Percentiles rank a stretch among this genome's conserved stretches.
Evolutionary conservation across 495 filamentous ascomycete species (phyloP).

Genomic region (Hypoxylon crocopeplum): DNA sequence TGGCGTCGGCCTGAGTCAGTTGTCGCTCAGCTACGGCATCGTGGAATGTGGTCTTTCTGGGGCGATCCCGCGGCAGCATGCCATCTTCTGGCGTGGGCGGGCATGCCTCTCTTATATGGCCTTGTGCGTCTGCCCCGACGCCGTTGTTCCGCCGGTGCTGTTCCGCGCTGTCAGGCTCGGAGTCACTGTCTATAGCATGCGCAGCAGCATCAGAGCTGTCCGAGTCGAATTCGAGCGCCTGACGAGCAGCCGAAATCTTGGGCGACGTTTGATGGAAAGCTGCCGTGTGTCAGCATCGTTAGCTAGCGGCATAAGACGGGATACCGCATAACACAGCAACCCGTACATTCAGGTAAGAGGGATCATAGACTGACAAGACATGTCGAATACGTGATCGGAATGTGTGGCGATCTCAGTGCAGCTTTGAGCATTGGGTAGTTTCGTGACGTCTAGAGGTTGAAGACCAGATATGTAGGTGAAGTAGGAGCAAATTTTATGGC

Average conservation of each 20-base stretch:
- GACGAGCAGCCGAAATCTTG: conserved; percentile 22
- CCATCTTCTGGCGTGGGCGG: conserved; percentile 52
- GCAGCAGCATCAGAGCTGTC: conserved; percentile 34
- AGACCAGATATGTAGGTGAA: not conserved
- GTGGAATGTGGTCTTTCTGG: conserved; percentile 81
- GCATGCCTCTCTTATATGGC: conserved; percentile 11
- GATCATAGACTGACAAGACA: conserved; percentile 30
- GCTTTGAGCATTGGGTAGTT: not conserved
- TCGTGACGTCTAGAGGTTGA: not conserved
- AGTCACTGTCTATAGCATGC: conserved; percentile 32
- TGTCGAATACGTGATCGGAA: conserved; percentile 6
- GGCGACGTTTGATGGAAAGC: conserved; percentile 34
- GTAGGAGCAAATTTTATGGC: not conserved
- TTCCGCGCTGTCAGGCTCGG: conserved; percentile 16
- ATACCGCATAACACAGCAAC: too few species aligned
- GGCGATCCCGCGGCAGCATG: conserved; percentile 75
- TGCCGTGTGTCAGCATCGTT: conserved; percentile 29
- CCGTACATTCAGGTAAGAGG: not conserved
- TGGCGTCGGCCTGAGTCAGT: conserved; percentile 88
- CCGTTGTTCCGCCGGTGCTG: conserved; percentile 1
- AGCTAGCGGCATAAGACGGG: not conserved
- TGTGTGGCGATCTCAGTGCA: not conserved
- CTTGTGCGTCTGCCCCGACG: not conserved
- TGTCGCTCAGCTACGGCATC: conserved; percentile 89
- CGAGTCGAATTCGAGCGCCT: conserved; percentile 38